Conservation (phyloP, 1,139 yeast species). For the Dujonia santamariae region DNA sequence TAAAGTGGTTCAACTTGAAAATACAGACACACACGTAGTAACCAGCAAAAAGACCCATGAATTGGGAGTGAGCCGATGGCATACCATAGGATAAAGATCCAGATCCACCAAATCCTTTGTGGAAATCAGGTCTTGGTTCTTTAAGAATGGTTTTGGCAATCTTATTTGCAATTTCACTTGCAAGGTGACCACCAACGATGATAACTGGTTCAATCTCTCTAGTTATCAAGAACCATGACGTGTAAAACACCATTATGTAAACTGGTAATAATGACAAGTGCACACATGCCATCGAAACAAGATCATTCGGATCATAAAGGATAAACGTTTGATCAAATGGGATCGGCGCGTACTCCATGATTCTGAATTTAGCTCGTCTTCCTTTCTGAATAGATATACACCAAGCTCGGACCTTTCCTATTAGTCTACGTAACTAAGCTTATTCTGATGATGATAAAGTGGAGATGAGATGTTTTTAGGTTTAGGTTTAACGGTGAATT, state of each 20-base stretch:
- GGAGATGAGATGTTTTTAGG: too few relatives aligned
- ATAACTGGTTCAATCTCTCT: conserved; percentile 85
- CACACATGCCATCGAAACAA: conserved; percentile 60
- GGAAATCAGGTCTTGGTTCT: conserved; percentile 73
- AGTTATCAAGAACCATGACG: conserved; percentile 78
- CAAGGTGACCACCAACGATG: conserved; percentile 82
- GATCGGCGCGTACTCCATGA: conserved; percentile 31
- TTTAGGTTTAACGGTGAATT: too few relatives aligned
- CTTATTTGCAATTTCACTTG: conserved; percentile 71
- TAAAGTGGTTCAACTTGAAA: conserved; percentile 24
- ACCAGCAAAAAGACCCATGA: conserved; percentile 80
- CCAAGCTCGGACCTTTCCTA: too few relatives aligned
- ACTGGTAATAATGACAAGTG: conserved; percentile 83
- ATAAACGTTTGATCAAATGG: conserved; percentile 76
- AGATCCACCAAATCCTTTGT: conserved; percentile 48
- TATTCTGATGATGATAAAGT: too few relatives aligned
- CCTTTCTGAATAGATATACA: too few relatives aligned
- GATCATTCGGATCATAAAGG: conserved; percentile 67
- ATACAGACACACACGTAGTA: conserved; percentile 50
- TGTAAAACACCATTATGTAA: conserved; percentile 70
- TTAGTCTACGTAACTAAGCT: too few relatives aligned
- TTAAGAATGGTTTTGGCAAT: conserved; percentile 59
- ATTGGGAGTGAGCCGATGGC: conserved; percentile 98
- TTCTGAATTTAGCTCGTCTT: too few relatives aligned
- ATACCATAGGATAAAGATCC: conserved; percentile 74